Evolutionary conservation across 257 asterid species (phyloP), one percentile per base, ranked within the genome.

Genomic region (Nemophila menziesii): DNA sequence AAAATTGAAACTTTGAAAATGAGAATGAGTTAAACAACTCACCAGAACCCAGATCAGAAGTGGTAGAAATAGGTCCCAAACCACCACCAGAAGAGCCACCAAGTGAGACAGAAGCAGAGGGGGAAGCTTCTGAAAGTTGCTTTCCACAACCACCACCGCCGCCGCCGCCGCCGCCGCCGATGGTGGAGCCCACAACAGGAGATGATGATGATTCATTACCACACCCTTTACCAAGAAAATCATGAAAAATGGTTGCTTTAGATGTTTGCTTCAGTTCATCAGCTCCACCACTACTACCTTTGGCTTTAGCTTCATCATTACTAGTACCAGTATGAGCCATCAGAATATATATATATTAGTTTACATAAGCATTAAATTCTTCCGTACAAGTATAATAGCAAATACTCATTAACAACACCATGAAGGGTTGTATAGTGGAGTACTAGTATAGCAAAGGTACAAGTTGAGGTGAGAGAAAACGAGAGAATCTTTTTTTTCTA

Each of bases 31-130:
- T 17, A 14, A n/a, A 46, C 49, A 48, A 26, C 68, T 68, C 42
- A 86, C 94, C 96, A 57, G 92, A 74, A 16, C 71, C 87, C 68
- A 77, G 80, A 75, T 86, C 92, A 65, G 94, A 82, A 58, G 82
- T 72, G 49, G 83, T 54, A 53, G 70, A 61, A 22, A 61, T 43
- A 41, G 64, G 66, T 3, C 70, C 70, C 33, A 72, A 65, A 56
- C 69, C 72, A 29, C 66, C 77, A 9, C 69, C 71, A 68, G 62
- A 58, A 64, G 58, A 20, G 36, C 63, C 77, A 44, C 72, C 72
- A 38, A 61, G 34, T 20, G 77, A 65, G 64, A 54, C 54, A 43
- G 73, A 65, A 52, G 72, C 75, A 16, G 92, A 71, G 18, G 78
- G 85, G 23, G 87, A 79, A 33, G 74, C 69, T 48, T 73, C 93